phyloP scores from a whole-genome alignment of 257 asterid genomes.

The Plantago major region DNA sequence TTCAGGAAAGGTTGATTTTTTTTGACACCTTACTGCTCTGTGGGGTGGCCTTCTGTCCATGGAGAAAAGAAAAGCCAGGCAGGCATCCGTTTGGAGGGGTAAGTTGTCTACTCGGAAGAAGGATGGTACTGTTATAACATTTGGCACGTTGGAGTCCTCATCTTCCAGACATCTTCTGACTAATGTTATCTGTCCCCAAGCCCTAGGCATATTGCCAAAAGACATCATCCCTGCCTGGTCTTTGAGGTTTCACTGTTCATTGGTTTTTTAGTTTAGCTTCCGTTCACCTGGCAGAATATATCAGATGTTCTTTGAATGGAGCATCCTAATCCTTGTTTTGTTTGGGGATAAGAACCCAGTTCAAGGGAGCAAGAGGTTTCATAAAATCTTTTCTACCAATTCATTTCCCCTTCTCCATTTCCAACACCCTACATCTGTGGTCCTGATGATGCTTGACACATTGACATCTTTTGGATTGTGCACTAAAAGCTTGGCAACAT shows the following conservation, averaged over 20 bases:
- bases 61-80: background rate
- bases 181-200: background rate
- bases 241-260: slow-evolving; percentile 10
- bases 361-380: slow-evolving; percentile 20
- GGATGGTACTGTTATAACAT: background rate
- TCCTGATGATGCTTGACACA: slow-evolving; percentile 25
- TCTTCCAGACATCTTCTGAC: background rate
- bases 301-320: slow-evolving; percentile 24
- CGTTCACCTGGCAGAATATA: slow-evolving; percentile 23
- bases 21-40: slow-evolving; percentile 2
- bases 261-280: slow-evolving; percentile 18
- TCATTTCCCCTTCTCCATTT: slow-evolving; percentile 20
- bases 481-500: slow-evolving; percentile 20
- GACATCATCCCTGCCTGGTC: background rate
- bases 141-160: background rate
- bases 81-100: background rate
- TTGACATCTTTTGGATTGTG: slow-evolving; percentile 25
- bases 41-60: background rate
- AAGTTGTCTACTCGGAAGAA: background rate
- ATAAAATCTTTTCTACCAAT: slow-evolving; percentile 19
- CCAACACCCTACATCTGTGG: slow-evolving; percentile 19
- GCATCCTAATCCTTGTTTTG: slow-evolving; percentile 17
- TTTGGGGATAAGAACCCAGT: slow-evolving; percentile 29
- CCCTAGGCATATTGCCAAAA: too few species aligned
- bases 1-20: background rate